These are phyloP conservation scores for Wickerhamomyces sp. DNA, from an alignment of 1,139 yeast genomes.

Conservation along the genomic window DNA sequence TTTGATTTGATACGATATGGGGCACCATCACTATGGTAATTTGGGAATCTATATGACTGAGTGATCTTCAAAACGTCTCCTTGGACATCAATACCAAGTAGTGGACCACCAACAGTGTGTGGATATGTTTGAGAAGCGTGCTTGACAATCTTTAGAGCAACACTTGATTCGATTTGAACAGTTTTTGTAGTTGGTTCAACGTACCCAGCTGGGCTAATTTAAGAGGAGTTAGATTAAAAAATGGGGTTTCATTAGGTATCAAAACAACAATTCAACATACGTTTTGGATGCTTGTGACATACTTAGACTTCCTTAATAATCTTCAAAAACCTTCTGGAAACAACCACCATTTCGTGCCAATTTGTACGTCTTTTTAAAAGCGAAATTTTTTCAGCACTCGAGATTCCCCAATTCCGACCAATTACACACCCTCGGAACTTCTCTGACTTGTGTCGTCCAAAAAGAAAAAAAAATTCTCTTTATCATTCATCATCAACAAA, in stretches of 20 bases:
- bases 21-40: constrained; percentile 33
- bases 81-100: constrained; percentile 70
- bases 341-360: not conserved
- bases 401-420: not conserved
- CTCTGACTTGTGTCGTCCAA: not conserved
- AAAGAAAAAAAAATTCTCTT: no score
- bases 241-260: no score
- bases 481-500: no score
- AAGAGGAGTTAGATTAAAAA: not conserved
- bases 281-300: constrained; percentile 1
- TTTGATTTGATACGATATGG: constrained; percentile 47
- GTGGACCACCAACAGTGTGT: constrained; percentile 65
- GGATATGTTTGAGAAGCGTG: constrained; percentile 72
- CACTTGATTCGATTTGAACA: constrained; percentile 24
- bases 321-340: not conserved
- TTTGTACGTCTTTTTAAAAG: not conserved
- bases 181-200: constrained; percentile 37
- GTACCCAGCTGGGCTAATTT: constrained; percentile 10
- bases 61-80: constrained; percentile 44
- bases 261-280: not conserved
- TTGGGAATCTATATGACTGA: constrained; percentile 62
- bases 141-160: constrained; percentile 64
- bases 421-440: not conserved
- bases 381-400: not conserved
- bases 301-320: not conserved